Conservation (phyloP, 345 rosid genomes). For the Rhodomyrtus tomentosa region DNA sequence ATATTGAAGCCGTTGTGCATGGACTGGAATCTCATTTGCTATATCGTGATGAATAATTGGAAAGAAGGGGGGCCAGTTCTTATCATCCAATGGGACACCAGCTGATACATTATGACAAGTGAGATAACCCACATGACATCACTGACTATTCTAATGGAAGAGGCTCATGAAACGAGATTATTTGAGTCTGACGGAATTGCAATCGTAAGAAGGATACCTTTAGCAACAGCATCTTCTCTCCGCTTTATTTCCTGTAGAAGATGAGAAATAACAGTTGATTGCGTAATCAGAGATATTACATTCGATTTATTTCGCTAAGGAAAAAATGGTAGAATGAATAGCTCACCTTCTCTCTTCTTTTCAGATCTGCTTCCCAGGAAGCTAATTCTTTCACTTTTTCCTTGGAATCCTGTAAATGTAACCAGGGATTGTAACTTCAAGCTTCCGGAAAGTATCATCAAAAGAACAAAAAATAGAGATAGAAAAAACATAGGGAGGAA, state of each 20-base stretch:
- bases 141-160: background rate
- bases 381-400: conserved; percentile 71
- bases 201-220: conserved; percentile 19
- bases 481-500: background rate
- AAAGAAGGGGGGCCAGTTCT: conserved; percentile 92
- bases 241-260: conserved; percentile 54
- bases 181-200: background rate
- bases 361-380: conserved; percentile 90
- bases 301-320: background rate
- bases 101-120: conserved; percentile 29
- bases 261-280: background rate
- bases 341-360: conserved; percentile 64
- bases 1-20: conserved; percentile 93
- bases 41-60: conserved; percentile 98
- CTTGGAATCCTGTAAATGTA: conserved; percentile 42
- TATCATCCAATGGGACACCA: conserved; percentile 57
- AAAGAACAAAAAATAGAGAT: background rate
- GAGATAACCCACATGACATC: background rate
- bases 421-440: conserved; percentile 2
- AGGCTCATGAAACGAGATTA: background rate
- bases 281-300: background rate
- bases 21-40: conserved; percentile 86
- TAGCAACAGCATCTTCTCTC: conserved; percentile 64
- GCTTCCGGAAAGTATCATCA: background rate
- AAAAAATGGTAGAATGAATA: background rate